Base-by-base conservation (phyloP, 192 early-diverging fungal genomes). In the Backusella mclennaniae region DNA sequence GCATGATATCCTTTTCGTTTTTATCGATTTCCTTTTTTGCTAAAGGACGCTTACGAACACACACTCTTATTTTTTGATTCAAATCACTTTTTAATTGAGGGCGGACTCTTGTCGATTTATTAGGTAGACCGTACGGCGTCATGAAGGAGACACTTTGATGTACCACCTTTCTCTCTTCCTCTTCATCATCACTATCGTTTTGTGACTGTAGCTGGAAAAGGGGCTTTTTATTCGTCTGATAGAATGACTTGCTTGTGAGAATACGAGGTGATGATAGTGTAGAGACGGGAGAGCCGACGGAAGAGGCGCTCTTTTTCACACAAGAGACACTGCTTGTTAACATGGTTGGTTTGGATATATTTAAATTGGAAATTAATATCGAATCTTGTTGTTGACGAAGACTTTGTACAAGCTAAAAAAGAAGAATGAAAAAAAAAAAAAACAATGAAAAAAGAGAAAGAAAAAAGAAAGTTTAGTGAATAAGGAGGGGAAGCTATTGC, bases 1-100 rank as follows among this genome's bases (percentile, higher is more conserved):
- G 77, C 3, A 94, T 92, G 80, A 98, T 94, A 75, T 99, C 98
- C 75, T 91, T 91, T 75, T 99, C 96, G 49, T 86, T 90, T 26
- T 85, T 83, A 33, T 92, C 90, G 35, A 89, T 73, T 82, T 99
- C 98, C 80, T 96, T 97, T 66, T 87, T 87, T 88, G 88, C 96
- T 67, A 99, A 85, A 14, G 98, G 98, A 26, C 98, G 85, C 82
- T 99, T 99, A 52, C 98, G 88, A 23, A 99, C 97, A 75, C 97
- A 98, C 36, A 99, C 98, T 71, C 96, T 92, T 77, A 99, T 99
- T 67, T 94, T 90, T 75, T 97, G 95, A 35, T 85, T 86, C 44
- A 95, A 84, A 72, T 92, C 90, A 39, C 86, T 84, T 53, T 73
- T 42, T 72, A 19, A 21, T 67, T 39, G 38, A 77, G 41, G 23